A percentile compares a stretch with the other conserved stretches of the same genome.
Evolutionary conservation across 176 grass and related monocot genomes (phyloP).

Genomic region (Lolium rigidum): DNA sequence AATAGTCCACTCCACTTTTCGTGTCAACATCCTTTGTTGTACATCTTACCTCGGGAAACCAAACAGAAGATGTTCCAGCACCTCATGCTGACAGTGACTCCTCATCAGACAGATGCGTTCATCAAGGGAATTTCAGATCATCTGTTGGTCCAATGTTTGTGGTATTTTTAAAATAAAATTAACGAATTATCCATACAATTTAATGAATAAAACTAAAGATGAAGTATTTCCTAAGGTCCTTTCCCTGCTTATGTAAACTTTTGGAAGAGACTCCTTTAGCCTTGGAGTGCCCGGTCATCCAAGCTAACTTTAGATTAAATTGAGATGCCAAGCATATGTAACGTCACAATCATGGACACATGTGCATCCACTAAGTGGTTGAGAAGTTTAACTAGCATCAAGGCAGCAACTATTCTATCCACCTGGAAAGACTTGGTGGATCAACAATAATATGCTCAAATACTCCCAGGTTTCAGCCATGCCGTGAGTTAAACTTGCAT

Average conservation of each 20-base stretch:
- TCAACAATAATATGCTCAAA: slow-evolving; percentile 23
- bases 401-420: slow-evolving; percentile 15
- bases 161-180: slow-evolving; percentile 18
- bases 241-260: slow-evolving; percentile 19
- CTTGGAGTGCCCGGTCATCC: slow-evolving; percentile 33
- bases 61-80: slow-evolving; percentile 61
- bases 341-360: slow-evolving; percentile 38
- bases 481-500: slow-evolving; percentile 3
- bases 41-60: slow-evolving; percentile 54
- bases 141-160: slow-evolving; percentile 36
- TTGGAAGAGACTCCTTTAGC: background rate
- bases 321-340: slow-evolving; percentile 43
- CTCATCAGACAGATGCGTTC: slow-evolving; percentile 54
- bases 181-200: slow-evolving; percentile 1
- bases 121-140: slow-evolving; percentile 53
- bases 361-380: slow-evolving; percentile 35
- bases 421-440: slow-evolving; percentile 33
- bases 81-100: slow-evolving; percentile 51
- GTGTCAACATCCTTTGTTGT: slow-evolving; percentile 50
- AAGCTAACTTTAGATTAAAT: slow-evolving; percentile 30
- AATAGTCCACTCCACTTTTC: slow-evolving; percentile 45
- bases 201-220: slow-evolving; percentile 21
- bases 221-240: slow-evolving; percentile 27
- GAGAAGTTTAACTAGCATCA: slow-evolving; percentile 25
- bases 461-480: slow-evolving; percentile 26